phyloP scores from a whole-genome alignment of 306 rosid species.

The Quercus glauca region DNA sequence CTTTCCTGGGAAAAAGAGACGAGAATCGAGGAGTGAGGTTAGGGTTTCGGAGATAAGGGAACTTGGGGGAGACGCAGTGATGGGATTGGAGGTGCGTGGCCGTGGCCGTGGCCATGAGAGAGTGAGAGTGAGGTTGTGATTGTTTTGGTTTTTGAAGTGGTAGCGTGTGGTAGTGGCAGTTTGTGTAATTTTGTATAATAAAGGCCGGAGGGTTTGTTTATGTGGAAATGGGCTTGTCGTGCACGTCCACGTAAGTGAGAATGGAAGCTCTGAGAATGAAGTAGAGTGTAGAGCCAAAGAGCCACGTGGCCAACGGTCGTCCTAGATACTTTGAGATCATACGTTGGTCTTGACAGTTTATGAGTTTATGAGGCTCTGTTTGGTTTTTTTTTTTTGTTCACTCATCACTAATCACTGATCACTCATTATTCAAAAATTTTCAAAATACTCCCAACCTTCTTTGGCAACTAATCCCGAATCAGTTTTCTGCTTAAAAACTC shows the following conservation, averaged over 20 bases:
- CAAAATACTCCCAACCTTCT: too few relatives aligned
- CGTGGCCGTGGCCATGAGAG: conserved; percentile 31
- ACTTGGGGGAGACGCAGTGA: conserved; percentile 25
- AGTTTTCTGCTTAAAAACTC: too few relatives aligned
- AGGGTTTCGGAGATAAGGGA: not conserved
- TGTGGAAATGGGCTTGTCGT: not conserved
- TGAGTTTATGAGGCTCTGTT: not conserved
- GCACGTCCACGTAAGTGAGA: conserved; percentile 1
- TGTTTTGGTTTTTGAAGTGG: not conserved
- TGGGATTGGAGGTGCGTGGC: conserved; percentile 51
- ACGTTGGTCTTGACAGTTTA: not conserved
- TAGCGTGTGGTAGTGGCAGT: conserved; percentile 21
- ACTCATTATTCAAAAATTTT: too few relatives aligned
- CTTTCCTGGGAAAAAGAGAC: conserved; percentile 25
- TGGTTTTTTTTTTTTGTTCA: too few relatives aligned
- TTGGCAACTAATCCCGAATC: too few relatives aligned
- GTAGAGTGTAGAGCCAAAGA: not conserved
- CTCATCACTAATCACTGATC: too few relatives aligned
- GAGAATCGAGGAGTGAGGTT: conserved; percentile 30
- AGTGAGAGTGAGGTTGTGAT: not conserved
- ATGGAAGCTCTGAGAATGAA: conserved; percentile 3
- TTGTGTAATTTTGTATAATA: conserved; percentile 19
- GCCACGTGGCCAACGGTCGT: conserved; percentile 8
- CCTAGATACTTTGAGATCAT: not conserved
- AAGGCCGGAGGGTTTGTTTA: not conserved